phyloP scores from a whole-genome alignment of 1,284 basidiomycete species.

The Microstroma glucosiphilum region DNA sequence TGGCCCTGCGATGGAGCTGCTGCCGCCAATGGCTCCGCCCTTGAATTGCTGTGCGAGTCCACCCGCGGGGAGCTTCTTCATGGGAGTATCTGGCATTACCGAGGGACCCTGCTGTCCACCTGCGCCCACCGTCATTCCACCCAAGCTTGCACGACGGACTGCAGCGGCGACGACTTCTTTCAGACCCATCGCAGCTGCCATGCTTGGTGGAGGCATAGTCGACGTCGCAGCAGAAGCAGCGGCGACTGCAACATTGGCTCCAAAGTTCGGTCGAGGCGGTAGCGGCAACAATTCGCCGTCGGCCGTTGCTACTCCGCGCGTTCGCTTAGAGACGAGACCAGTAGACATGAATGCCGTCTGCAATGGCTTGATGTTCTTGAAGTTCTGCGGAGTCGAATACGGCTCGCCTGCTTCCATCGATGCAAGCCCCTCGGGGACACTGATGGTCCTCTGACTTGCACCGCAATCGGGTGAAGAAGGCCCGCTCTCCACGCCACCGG shows the following conservation, averaged over 20 bases:
- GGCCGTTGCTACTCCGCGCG: slow-evolving; percentile 9
- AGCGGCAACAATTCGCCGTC: slow-evolving; percentile 25
- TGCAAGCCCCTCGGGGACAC: slow-evolving; percentile 14
- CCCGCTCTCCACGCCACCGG: not conserved
- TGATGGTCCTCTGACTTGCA: not conserved
- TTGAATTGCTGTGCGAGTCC: not conserved
- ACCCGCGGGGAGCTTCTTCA: slow-evolving; percentile 28
- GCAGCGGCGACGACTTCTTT: slow-evolving; percentile 46
- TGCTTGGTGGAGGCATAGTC: not conserved
- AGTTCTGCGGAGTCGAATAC: slow-evolving; percentile 50
- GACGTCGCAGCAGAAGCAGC: slow-evolving; percentile 2
- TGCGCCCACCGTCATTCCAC: slow-evolving; percentile 23
- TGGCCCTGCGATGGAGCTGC: not conserved
- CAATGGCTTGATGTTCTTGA: slow-evolving; percentile 52
- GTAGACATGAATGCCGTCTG: slow-evolving; percentile 53
- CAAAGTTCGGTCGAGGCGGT: slow-evolving; percentile 28
- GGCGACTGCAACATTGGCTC: not conserved
- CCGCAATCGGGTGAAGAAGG: slow-evolving; percentile 21
- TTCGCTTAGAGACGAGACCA: slow-evolving; percentile 51
- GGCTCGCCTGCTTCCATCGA: slow-evolving; percentile 10
- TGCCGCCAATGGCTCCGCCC: not conserved
- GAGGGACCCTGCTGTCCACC: slow-evolving; percentile 16
- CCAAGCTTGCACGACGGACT: not conserved
- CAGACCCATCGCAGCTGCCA: slow-evolving; percentile 25
- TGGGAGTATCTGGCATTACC: slow-evolving; percentile 53